Percentiles rank a stretch among this genome's conserved stretches.
phyloP scores from a whole-genome alignment of 768 basidiomycete genomes.

The Paxillus rubicundulus region DNA sequence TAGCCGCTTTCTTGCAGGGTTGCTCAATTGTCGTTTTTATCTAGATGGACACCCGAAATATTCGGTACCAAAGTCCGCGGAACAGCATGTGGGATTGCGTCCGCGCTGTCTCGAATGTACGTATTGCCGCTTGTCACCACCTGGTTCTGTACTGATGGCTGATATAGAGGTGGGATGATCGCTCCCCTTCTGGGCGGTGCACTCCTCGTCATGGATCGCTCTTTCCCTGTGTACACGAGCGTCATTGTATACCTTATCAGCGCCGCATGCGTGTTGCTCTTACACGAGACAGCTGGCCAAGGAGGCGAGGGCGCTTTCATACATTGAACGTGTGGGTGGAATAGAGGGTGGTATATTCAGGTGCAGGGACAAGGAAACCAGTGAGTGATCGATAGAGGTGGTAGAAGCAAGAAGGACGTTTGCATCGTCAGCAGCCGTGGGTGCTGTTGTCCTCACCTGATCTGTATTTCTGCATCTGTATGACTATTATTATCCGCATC shows the following conservation, averaged over 20 bases:
- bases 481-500: neutral
- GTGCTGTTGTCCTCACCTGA: neutral
- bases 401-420: neutral
- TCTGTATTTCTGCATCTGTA: neutral
- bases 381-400: neutral
- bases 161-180: constrained; percentile 77
- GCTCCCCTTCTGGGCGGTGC: constrained; percentile 77
- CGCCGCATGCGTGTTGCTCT: constrained; percentile 57
- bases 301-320: constrained; percentile 20
- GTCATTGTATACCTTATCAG: constrained; percentile 63
- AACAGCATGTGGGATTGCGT: constrained; percentile 85
- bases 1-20: neutral
- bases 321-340: constrained; percentile 12
- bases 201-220: constrained; percentile 62
- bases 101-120: constrained; percentile 80
- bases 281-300: constrained; percentile 52
- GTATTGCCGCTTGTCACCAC: constrained; percentile 23
- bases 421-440: neutral
- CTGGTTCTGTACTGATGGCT: neutral
- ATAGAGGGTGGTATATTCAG: neutral
- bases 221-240: constrained; percentile 77
- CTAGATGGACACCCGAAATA: constrained; percentile 80
- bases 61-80: constrained; percentile 85
- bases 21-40: constrained; percentile 5
- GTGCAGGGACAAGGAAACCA: neutral